These are phyloP conservation scores for Apiotrichum porosum DNA, from an alignment of 1,284 basidiomycete species.

Conservation along the genomic window DNA sequence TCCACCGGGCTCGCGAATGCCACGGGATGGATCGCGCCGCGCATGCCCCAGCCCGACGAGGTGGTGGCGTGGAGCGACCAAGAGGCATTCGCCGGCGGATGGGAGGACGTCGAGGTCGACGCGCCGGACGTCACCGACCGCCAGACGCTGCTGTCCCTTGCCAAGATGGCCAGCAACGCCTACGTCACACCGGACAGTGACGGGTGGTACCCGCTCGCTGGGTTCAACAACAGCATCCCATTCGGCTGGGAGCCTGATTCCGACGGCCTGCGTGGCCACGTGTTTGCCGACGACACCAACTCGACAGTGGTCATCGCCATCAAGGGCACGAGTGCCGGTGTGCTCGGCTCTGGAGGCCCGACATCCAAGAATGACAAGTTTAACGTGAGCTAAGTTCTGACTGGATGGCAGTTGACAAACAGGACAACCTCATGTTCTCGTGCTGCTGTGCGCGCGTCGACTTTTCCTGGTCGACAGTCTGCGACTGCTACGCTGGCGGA, in stretches of 20 bases:
- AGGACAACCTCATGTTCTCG: slow-evolving; percentile 92
- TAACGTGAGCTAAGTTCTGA: slow-evolving; percentile 55
- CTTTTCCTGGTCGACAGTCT: slow-evolving; percentile 93
- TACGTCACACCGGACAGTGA: slow-evolving; percentile 61
- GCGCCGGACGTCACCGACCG: slow-evolving; percentile 64
- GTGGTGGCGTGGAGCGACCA: too few relatives aligned
- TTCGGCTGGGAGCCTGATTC: slow-evolving; percentile 88
- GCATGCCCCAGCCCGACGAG: too few relatives aligned
- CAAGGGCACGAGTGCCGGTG: slow-evolving; percentile 83
- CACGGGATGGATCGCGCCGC: slow-evolving; percentile 9
- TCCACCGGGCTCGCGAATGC: slow-evolving; percentile 2
- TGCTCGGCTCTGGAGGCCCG: slow-evolving; percentile 75
- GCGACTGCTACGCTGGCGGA: slow-evolving; percentile 78
- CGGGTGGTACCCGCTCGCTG: slow-evolving; percentile 71
- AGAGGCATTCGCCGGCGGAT: slow-evolving; percentile 23
- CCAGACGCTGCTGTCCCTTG: slow-evolving; percentile 71
- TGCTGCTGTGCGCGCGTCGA: slow-evolving; percentile 95
- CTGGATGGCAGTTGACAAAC: too few relatives aligned
- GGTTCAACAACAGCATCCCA: slow-evolving; percentile 66
- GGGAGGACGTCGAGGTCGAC: slow-evolving; percentile 53
- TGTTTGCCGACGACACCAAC: slow-evolving; percentile 81
- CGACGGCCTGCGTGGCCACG: slow-evolving; percentile 85
- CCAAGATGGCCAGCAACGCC: slow-evolving; percentile 92
- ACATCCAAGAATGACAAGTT: slow-evolving; percentile 87
- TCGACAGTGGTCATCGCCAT: slow-evolving; percentile 81